Percentiles rank a stretch among this genome's conserved stretches.
Conservation (phyloP, 495 filamentous ascomycete genomes). For the Podospora pseudocomata region DNA sequence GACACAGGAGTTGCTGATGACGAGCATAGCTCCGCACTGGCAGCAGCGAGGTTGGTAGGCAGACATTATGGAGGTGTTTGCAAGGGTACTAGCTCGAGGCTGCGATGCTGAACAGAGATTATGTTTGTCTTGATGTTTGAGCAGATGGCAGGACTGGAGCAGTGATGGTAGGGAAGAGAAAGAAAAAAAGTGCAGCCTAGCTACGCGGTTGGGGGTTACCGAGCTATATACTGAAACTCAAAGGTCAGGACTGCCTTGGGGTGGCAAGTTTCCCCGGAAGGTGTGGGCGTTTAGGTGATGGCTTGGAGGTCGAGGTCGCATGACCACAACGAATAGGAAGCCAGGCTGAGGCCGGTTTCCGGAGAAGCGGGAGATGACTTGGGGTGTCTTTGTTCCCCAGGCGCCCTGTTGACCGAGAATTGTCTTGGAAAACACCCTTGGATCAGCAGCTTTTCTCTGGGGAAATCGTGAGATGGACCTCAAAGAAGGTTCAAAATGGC, state of each 20-base stretch:
- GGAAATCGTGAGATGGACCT: slow-evolving; percentile 1
- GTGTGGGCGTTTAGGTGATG: not conserved
- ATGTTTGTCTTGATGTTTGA: not conserved
- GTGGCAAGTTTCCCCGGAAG: slow-evolving; percentile 6
- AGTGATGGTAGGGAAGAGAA: not conserved
- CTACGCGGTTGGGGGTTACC: not conserved
- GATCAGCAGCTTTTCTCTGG: not conserved
- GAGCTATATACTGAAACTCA: slow-evolving; percentile 3
- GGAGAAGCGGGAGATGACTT: not conserved
- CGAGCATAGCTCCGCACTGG: slow-evolving; percentile 46
- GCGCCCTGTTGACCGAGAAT: not conserved
- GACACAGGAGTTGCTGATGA: slow-evolving; percentile 45
- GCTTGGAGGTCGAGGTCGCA: slow-evolving; percentile 8
- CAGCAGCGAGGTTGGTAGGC: slow-evolving; percentile 47
- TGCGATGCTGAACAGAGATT: slow-evolving; percentile 1
- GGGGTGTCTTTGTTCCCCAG: not conserved
- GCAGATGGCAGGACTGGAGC: not conserved
- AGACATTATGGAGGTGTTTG: slow-evolving; percentile 19
- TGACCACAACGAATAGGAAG: slow-evolving; percentile 10
- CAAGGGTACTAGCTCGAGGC: not conserved
- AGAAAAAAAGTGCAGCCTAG: not conserved
- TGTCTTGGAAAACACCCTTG: not conserved
- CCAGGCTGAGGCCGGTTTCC: slow-evolving; percentile 1
- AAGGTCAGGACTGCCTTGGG: not conserved
- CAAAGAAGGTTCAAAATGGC: slow-evolving; percentile 5